Percentiles rank a stretch among this genome's conserved stretches.
Evolutionary conservation across 164 flowering plant species (phyloP).

Genomic region (Euptelea pleiosperma): DNA sequence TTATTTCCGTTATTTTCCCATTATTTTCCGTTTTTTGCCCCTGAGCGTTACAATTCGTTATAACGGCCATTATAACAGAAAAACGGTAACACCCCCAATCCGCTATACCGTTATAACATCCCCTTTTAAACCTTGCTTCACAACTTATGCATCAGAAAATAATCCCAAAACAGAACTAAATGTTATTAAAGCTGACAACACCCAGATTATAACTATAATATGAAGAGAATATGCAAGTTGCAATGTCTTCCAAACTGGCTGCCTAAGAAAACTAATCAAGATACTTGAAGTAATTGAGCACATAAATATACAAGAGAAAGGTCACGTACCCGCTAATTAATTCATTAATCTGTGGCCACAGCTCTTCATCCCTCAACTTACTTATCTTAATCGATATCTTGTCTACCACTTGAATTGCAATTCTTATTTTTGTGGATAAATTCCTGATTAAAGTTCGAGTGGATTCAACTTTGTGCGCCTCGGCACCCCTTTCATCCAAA

Average conservation of each 20-base stretch:
- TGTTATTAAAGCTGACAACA: no score
- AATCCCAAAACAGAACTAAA: no score
- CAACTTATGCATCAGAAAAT: no score
- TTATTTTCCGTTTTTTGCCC: no score
- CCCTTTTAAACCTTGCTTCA: no score
- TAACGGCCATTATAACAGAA: no score
- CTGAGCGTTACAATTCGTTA: no score
- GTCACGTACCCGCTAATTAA: conserved; percentile 73
- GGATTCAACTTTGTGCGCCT: conserved; percentile 60
- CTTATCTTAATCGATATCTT: conserved; percentile 75
- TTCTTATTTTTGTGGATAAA: conserved; percentile 77
- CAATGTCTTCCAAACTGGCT: background rate
- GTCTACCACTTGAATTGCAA: conserved; percentile 89
- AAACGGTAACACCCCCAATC: no score
- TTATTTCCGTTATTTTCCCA: no score
- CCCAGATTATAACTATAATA: no score
- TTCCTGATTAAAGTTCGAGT: conserved; percentile 56
- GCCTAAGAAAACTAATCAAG: background rate
- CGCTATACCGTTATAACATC: no score
- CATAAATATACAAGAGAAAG: background rate
- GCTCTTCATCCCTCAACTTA: conserved; percentile 86
- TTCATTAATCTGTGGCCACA: conserved; percentile 84
- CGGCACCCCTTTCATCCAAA: conserved; percentile 82
- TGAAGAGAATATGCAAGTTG: background rate
- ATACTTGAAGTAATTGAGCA: background rate